Conservation (phyloP, 2,329 filamentous ascomycete genomes). For the Aspergillus ustus region DNA sequence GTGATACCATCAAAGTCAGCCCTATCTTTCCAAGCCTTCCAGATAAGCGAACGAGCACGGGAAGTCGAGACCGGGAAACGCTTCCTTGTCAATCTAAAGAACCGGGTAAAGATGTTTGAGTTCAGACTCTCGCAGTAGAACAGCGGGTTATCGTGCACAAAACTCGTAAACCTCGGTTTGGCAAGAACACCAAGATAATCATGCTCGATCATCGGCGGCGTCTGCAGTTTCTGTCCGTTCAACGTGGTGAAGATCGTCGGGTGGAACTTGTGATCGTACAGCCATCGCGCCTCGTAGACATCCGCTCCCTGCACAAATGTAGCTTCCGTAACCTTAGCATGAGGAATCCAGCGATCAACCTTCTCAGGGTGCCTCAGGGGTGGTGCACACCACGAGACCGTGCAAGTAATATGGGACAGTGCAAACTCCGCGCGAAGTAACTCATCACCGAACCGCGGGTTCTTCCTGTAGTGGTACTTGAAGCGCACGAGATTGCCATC, state of each 20-base stretch:
- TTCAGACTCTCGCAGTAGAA: conserved; percentile 50
- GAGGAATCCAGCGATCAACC: conserved; percentile 60
- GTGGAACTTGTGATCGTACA: conserved; percentile 56
- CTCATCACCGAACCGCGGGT: conserved; percentile 58
- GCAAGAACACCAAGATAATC: conserved; percentile 50
- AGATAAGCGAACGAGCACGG: conserved; percentile 54
- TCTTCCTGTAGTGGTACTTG: conserved; percentile 60
- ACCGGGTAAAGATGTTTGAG: conserved; percentile 38
- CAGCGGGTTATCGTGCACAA: conserved; percentile 58
- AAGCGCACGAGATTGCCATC: conserved; percentile 58
- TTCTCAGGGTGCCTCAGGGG: conserved; percentile 56
- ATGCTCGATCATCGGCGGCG: conserved; percentile 59
- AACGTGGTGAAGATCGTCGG: conserved; percentile 54
- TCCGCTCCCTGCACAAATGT: conserved; percentile 59
- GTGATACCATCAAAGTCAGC: conserved; percentile 54
- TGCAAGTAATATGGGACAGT: conserved; percentile 58
- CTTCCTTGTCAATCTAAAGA: conserved; percentile 40
- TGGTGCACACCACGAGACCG: conserved; percentile 60
- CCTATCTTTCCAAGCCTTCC: conserved; percentile 56
- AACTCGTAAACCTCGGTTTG: conserved; percentile 49
- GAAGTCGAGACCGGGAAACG: conserved; percentile 52
- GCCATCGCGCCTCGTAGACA: conserved; percentile 57
- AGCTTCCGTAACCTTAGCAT: conserved; percentile 59
- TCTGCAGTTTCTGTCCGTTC: conserved; percentile 56
- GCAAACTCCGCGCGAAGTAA: conserved; percentile 61